Base-by-base conservation (phyloP, 768 basidiomycete species). In the Suillus decipiens region DNA sequence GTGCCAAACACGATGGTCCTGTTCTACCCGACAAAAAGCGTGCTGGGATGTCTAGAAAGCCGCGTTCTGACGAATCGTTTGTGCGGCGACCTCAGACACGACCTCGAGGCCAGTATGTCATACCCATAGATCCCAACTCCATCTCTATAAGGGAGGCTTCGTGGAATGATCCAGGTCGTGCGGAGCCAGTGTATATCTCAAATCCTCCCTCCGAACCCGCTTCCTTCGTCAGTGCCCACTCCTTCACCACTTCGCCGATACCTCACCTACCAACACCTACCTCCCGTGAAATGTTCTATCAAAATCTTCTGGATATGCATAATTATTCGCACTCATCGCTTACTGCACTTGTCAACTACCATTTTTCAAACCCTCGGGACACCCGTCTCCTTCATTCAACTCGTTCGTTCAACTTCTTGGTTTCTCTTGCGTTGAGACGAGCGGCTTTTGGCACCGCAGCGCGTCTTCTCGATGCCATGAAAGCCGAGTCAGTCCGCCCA, bases 401-500 rank as follows among this genome's bases (percentile, higher is more conserved):
- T 55, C 69, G 63, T 9, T 80, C 82, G 1, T 84, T 75, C 72
- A 83, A 84, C 66, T 64, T 80, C 24, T 76, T 84, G 68, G 74
- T 83, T 48, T 60, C 68, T 34, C 71, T 86, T 39, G 82, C 85
- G 2, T 73, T 92, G 61, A 84, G 83, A 31, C 78, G 80, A 63
- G 77, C 80, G 4, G 77, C 79, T 48, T 84, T 81, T 63, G 81
- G 82, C 4, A 79, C 77, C 1, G 84, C 80, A 12, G 69, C 66
- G 34, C 73, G 74, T 54, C 74, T 92, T 53, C 72, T 90, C 19
- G 53, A 61, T 11, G 72, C 72, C 45, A 89, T 90, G 84, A 73
- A 74, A 24, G 65, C 68, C 33, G 80, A 79, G 34, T 68, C 73
- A 7, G 68, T 89, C 3, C 69, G 67, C 4, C 75, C 71, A 39